These are phyloP conservation scores for Exobasidium rhododendri DNA, from an alignment of 1,284 basidiomycete genomes.

Conservation along the genomic window DNA sequence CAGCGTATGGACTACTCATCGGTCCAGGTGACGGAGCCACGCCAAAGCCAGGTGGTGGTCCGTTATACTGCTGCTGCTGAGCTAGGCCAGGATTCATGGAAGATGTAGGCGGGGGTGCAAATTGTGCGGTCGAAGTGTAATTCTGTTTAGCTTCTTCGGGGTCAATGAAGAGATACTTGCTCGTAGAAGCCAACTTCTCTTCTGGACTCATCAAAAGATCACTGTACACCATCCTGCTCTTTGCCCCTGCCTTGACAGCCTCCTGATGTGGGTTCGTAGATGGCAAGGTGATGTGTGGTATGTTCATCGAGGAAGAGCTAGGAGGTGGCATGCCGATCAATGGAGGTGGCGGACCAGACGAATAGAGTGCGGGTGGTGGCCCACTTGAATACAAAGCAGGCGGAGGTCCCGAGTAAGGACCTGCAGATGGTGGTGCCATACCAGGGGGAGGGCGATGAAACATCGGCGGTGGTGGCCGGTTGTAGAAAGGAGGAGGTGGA, in stretches of 20 bases:
- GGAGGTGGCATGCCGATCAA: slow-evolving; percentile 10
- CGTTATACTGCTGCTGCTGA: background rate
- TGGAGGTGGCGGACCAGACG: slow-evolving; percentile 31
- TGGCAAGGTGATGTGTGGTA: background rate
- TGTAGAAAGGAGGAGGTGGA: slow-evolving; percentile 19
- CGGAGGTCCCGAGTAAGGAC: slow-evolving; percentile 26
- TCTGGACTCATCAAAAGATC: slow-evolving; percentile 27
- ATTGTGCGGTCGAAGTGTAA: slow-evolving; percentile 4
- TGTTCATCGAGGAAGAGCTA: background rate
- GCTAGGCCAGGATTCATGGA: background rate
- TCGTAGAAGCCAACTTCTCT: slow-evolving; percentile 26
- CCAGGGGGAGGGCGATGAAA: slow-evolving; percentile 7
- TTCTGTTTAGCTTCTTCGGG: slow-evolving; percentile 13
- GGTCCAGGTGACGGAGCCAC: background rate
- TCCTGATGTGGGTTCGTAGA: slow-evolving; percentile 21
- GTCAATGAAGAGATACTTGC: slow-evolving; percentile 22
- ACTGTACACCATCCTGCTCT: slow-evolving; percentile 28
- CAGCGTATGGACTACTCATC: background rate
- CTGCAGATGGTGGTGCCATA: slow-evolving; percentile 15
- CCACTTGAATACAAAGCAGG: slow-evolving; percentile 8
- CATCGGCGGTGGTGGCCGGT: slow-evolving; percentile 11
- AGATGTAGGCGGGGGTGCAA: background rate
- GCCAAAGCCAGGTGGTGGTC: slow-evolving; percentile 5
- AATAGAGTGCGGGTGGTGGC: slow-evolving; percentile 26
- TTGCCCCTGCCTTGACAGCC: slow-evolving; percentile 22